These are phyloP conservation scores for Globisporangium acanthophoron DNA, from an alignment of 352 stramenopile genomes.

Conservation along the genomic window DNA sequence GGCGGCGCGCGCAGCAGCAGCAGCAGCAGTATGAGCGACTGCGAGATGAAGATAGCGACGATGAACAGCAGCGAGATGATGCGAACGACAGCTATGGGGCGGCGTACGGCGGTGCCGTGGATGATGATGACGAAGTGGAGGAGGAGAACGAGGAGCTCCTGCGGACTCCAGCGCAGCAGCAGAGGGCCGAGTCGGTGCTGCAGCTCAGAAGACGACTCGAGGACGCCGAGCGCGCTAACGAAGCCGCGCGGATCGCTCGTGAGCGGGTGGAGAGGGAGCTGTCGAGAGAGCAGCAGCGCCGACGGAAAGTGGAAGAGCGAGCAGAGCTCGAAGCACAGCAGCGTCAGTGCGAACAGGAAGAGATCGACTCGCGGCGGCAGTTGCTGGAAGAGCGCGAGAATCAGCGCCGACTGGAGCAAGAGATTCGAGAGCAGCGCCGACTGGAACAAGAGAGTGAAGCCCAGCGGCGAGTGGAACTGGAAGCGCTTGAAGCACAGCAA, in stretches of 20 bases:
- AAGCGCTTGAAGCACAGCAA: no score
- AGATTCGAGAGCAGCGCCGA: conserved; percentile 3
- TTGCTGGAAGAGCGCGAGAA: conserved; percentile 4
- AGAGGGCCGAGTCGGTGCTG: conserved; percentile 23
- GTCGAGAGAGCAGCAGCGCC: conserved; percentile 4
- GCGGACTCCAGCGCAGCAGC: conserved; percentile 6
- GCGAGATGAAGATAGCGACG: neutral
- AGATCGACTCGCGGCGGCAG: neutral
- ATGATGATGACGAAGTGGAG: conserved; percentile 7
- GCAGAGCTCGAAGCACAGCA: no score
- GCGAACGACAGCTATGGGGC: no score
- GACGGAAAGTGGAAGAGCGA: conserved; percentile 8
- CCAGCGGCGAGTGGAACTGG: no score
- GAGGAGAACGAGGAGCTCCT: conserved; percentile 7
- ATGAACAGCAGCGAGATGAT: neutral
- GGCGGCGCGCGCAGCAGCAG: no score
- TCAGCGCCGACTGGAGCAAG: conserved; percentile 5
- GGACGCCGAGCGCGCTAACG: conserved; percentile 33
- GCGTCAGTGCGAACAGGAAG: no score
- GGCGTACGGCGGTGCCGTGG: neutral
- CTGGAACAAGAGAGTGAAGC: conserved; percentile 7
- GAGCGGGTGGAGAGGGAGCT: conserved; percentile 22
- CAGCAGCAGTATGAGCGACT: no score
- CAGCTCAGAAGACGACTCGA: conserved; percentile 36
- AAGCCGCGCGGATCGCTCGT: conserved; percentile 27